A percentile compares a stretch with the other conserved stretches of the same genome.
Conservation (phyloP, 108 stramenopile genomes). For the Fragilariopsis cylindrus region DNA sequence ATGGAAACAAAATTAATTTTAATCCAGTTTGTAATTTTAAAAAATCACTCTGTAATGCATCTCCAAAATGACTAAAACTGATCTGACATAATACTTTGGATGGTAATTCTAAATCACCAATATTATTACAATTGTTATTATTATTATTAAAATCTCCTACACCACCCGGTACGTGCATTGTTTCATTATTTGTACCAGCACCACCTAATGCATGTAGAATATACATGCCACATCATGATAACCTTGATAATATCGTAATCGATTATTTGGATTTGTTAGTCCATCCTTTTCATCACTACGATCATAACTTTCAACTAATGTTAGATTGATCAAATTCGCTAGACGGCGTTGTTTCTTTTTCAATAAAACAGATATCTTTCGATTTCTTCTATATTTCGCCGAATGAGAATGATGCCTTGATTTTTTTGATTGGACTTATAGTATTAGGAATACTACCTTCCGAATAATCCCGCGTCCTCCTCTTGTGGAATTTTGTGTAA, state of each 20-base stretch:
- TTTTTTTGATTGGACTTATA: conserved; percentile 22
- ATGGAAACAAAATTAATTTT: conserved; percentile 63
- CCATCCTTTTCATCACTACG: conserved; percentile 8
- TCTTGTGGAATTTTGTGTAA: neutral
- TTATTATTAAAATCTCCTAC: neutral
- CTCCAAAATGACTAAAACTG: conserved; percentile 65
- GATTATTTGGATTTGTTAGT: conserved; percentile 12
- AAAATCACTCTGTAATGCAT: conserved; percentile 64
- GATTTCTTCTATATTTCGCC: conserved; percentile 1
- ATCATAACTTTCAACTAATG: conserved; percentile 55
- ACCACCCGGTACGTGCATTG: neutral
- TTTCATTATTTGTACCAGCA: conserved; percentile 11
- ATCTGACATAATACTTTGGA: conserved; percentile 63
- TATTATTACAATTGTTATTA: neutral
- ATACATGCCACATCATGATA: conserved; percentile 88
- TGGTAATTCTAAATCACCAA: conserved; percentile 64
- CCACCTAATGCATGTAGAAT: conserved; percentile 71
- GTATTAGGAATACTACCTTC: neutral
- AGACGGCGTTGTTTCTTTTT: conserved; percentile 73
- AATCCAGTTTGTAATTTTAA: conserved; percentile 60
- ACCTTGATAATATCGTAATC: conserved; percentile 84
- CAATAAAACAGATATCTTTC: conserved; percentile 41
- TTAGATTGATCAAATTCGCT: conserved; percentile 77
- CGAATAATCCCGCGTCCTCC: neutral
- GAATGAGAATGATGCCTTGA: neutral